Evolutionary conservation across 164 flowering plant genomes (phyloP).

Genomic region (Saururus chinensis): DNA sequence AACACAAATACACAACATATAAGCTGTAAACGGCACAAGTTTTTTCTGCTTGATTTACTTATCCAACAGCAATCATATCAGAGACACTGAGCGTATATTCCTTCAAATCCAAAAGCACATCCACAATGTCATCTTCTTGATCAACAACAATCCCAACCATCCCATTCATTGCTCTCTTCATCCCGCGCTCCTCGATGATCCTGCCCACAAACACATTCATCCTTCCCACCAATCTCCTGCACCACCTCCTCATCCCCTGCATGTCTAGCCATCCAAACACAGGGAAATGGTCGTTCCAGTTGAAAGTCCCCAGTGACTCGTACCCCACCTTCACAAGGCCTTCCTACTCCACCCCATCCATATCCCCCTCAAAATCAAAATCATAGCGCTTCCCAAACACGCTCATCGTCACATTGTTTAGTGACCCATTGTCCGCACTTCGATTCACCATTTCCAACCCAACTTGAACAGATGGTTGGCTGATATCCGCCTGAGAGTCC

Average conservation of each 20-base stretch:
- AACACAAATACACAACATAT: too few species aligned
- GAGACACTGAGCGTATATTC: slow-evolving; percentile 46
- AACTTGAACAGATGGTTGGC: slow-evolving; percentile 32
- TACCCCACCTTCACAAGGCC: slow-evolving; percentile 43
- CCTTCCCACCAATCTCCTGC: slow-evolving; percentile 13
- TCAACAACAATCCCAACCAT: slow-evolving; percentile 1
- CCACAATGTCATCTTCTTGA: slow-evolving; percentile 19
- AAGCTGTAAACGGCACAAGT: too few species aligned
- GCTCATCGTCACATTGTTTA: slow-evolving; percentile 35
- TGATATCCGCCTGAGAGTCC: slow-evolving; percentile 41
- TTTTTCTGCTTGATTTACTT: too few species aligned
- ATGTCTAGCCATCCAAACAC: slow-evolving; percentile 26
- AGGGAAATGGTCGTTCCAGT: slow-evolving; percentile 42
- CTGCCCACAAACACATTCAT: slow-evolving; percentile 29
- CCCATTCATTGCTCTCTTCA: background rate
- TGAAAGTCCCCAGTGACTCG: slow-evolving; percentile 33
- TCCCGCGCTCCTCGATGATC: slow-evolving; percentile 28
- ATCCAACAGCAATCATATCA: slow-evolving; percentile 83
- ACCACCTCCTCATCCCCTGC: slow-evolving; percentile 26
- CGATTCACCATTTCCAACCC: slow-evolving; percentile 16
- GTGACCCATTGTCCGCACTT: slow-evolving; percentile 16
- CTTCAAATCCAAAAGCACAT: slow-evolving; percentile 21
- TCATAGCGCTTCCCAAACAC: slow-evolving; percentile 38
- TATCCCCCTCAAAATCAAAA: slow-evolving; percentile 7
- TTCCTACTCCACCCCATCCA: slow-evolving; percentile 19